A percentile compares a stretch with the other conserved stretches of the same genome.
These are phyloP conservation scores for Solanum raphanifolium DNA, from an alignment of 257 asterid species.

Conservation along the genomic window DNA sequence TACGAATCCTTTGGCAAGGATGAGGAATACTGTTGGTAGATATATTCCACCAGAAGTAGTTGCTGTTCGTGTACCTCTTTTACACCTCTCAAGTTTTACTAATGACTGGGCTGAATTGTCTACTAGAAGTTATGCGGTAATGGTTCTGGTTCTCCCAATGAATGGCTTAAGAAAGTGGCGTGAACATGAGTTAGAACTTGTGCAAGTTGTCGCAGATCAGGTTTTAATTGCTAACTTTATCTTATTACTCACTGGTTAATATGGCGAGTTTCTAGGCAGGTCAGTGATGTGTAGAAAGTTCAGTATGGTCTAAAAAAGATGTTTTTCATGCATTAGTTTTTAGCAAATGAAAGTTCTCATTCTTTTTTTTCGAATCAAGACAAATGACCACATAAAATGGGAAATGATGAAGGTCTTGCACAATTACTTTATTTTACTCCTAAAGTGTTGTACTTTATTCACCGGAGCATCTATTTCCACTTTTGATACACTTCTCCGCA, in stretches of 20 bases:
- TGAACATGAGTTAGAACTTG: slow-evolving; percentile 68
- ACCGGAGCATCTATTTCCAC: neutral
- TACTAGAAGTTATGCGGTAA: slow-evolving; percentile 52
- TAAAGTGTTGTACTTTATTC: neutral
- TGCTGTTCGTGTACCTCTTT: slow-evolving; percentile 70
- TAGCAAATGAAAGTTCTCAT: neutral
- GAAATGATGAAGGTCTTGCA: neutral
- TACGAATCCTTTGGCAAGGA: slow-evolving; percentile 48
- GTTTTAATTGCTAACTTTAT: slow-evolving; percentile 14
- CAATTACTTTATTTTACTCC: neutral
- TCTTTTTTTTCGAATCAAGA: neutral
- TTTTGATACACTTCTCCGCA: neutral
- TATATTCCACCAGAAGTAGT: slow-evolving; percentile 46
- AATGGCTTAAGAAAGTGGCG: slow-evolving; percentile 65
- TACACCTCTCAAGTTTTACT: slow-evolving; percentile 52
- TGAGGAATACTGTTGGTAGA: slow-evolving; percentile 35
- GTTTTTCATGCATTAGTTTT: neutral
- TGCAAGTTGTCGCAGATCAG: slow-evolving; percentile 78
- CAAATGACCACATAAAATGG: neutral
- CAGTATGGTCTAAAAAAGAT: neutral
- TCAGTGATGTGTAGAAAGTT: neutral
- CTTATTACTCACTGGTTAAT: neutral
- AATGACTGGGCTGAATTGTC: slow-evolving; percentile 53
- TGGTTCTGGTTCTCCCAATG: slow-evolving; percentile 52
- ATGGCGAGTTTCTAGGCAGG: neutral